phyloP scores from a whole-genome alignment of 139 green algal species.

The Chlorella sorokiniana region DNA sequence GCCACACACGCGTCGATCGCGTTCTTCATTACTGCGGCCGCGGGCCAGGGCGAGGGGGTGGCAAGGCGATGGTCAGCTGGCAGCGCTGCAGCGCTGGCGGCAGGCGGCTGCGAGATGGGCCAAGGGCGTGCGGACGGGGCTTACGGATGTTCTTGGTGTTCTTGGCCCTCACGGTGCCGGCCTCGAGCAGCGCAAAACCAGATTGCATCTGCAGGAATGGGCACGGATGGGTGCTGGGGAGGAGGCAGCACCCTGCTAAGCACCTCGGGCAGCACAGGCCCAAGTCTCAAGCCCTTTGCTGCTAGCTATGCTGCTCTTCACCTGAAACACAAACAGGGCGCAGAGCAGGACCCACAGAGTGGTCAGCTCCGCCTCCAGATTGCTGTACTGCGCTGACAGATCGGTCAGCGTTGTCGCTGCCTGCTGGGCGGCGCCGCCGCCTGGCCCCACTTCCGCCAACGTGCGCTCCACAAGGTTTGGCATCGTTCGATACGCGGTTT shows the following conservation, averaged over 20 bases:
- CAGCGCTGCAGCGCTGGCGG: not conserved
- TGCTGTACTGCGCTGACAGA: not conserved
- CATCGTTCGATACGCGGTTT: not conserved
- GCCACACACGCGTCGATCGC: constrained; percentile 29
- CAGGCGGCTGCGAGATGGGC: not conserved
- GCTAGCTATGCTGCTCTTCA: not conserved
- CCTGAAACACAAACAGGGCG: constrained; percentile 54
- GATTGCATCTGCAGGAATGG: constrained; percentile 27
- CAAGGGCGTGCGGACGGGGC: not conserved
- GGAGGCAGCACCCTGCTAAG: not conserved
- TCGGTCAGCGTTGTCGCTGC: not conserved
- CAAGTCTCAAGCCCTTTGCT: not conserved
- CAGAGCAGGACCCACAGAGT: constrained; percentile 47
- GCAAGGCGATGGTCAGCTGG: not conserved
- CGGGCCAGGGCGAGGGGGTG: not conserved
- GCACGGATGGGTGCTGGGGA: not conserved
- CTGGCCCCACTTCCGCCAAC: not conserved
- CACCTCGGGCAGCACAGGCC: too few relatives aligned
- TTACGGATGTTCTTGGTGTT: constrained; percentile 39
- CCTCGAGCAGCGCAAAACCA: constrained; percentile 53
- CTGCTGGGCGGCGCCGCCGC: not conserved
- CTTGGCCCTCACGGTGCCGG: constrained; percentile 44
- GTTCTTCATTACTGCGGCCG: constrained; percentile 15
- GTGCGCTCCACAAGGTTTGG: not conserved
- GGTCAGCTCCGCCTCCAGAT: not conserved